These are phyloP conservation scores for Diaporthe velutina DNA, from an alignment of 2,329 filamentous ascomycete genomes.

Conservation along the genomic window DNA sequence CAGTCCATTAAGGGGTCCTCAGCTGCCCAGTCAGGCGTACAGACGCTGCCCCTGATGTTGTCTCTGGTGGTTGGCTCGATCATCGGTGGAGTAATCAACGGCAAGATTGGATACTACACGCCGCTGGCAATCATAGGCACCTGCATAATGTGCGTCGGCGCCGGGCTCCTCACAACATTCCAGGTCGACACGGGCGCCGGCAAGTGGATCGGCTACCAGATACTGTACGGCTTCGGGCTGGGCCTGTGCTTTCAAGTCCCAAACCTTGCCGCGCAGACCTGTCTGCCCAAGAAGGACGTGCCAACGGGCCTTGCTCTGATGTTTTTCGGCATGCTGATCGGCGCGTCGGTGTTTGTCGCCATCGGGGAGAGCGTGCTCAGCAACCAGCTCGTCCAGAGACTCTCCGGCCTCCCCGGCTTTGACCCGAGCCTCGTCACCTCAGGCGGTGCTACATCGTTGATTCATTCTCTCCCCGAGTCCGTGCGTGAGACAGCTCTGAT, in stretches of 20 bases:
- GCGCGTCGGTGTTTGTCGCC: conserved; percentile 60
- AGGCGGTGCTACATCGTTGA: conserved; percentile 61
- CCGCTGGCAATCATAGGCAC: conserved; percentile 48
- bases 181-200: conserved; percentile 44
- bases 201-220: conserved; percentile 55
- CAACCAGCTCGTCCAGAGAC: conserved; percentile 49
- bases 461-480: conserved; percentile 62
- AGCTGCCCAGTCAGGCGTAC: conserved; percentile 47
- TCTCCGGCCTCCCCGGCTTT: conserved; percentile 49
- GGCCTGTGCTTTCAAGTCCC: conserved; percentile 53
- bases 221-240: conserved; percentile 52
- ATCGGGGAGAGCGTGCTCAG: conserved; percentile 58
- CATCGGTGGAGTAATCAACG: conserved; percentile 43
- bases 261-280: conserved; percentile 56
- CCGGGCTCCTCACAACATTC: conserved; percentile 53
- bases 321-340: conserved; percentile 61
- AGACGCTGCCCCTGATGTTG: conserved; percentile 47
- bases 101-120: conserved; percentile 51
- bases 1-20: conserved; percentile 47
- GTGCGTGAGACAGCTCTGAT: conserved; percentile 64
- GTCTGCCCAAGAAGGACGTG: conserved; percentile 57
- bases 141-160: conserved; percentile 44
- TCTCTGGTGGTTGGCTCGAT: conserved; percentile 44
- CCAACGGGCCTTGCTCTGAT: conserved; percentile 59
- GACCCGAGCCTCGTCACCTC: conserved; percentile 50